phyloP scores from a whole-genome alignment of 768 basidiomycete genomes.

The Lactarius pseudohatsudake region DNA sequence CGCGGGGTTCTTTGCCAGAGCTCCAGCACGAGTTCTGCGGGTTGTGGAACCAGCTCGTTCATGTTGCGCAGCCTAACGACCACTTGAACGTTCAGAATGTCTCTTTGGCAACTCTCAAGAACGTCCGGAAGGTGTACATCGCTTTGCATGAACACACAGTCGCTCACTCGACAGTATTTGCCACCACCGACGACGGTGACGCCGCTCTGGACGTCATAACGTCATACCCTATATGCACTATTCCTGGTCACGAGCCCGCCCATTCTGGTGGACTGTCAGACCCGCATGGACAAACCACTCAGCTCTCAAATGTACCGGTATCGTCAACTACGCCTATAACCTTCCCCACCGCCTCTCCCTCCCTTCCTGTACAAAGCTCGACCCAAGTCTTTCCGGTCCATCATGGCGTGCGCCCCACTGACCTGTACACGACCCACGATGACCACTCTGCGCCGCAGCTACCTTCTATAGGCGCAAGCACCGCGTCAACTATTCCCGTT shows the following conservation, averaged over 20 bases:
- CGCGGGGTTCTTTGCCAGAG: not conserved
- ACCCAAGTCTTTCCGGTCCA: no score
- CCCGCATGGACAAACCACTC: no score
- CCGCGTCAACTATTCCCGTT: no score
- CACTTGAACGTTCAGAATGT: not conserved
- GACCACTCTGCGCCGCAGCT: no score
- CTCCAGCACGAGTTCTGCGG: constrained; percentile 13
- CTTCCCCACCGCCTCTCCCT: no score
- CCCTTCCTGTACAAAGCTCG: no score
- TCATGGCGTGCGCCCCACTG: no score
- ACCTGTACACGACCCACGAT: no score
- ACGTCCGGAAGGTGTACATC: constrained; percentile 12
- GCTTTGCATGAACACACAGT: not conserved
- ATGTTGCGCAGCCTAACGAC: not conserved
- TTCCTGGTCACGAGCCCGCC: not conserved
- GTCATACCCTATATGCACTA: not conserved
- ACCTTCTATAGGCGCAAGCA: no score
- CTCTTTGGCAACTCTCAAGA: constrained; percentile 1
- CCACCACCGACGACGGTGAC: not conserved
- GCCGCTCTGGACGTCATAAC: not conserved
- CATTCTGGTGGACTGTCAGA: not conserved
- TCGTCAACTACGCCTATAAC: no score
- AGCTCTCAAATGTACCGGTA: no score
- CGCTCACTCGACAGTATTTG: not conserved
- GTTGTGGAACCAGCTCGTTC: constrained; percentile 3